Conservation (phyloP, 2,329 filamentous ascomycete species). For the Elsinoe necatrix region DNA sequence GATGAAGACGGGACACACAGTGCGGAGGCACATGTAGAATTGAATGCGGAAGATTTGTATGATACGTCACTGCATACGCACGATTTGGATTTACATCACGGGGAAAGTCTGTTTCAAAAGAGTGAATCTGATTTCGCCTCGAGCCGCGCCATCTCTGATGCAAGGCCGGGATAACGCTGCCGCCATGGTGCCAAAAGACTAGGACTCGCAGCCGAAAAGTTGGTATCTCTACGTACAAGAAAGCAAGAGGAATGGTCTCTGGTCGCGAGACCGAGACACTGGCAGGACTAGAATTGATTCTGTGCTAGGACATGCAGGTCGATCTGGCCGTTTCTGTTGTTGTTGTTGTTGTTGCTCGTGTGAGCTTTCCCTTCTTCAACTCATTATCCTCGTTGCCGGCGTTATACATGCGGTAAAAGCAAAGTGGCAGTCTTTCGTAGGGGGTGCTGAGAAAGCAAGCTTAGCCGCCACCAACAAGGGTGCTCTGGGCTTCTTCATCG, state of each 20-base stretch:
- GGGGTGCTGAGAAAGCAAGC: neutral
- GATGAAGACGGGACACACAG: no score
- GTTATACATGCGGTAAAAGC: neutral
- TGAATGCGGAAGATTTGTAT: neutral
- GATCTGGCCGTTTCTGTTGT: slow-evolving; percentile 3
- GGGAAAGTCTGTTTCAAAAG: neutral
- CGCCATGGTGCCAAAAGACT: neutral
- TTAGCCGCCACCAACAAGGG: slow-evolving; percentile 32
- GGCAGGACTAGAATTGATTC: neutral
- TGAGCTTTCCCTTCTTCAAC: slow-evolving; percentile 10
- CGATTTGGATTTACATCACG: no score
- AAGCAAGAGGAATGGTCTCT: neutral
- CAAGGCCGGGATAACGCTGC: neutral
- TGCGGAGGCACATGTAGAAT: neutral
- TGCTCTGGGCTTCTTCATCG: slow-evolving; percentile 33
- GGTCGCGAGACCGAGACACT: neutral
- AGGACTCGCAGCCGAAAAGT: slow-evolving; percentile 14
- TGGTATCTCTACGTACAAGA: slow-evolving; percentile 11
- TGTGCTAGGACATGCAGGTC: slow-evolving; percentile 6
- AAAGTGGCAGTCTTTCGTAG: neutral
- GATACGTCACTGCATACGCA: neutral
- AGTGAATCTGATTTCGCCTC: slow-evolving; percentile 7
- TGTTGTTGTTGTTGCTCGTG: neutral
- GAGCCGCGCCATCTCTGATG: slow-evolving; percentile 11
- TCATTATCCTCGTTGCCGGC: slow-evolving; percentile 1